Evolutionary conservation across 306 rosid species (phyloP).

Genomic region (Arachis hypogaea): DNA sequence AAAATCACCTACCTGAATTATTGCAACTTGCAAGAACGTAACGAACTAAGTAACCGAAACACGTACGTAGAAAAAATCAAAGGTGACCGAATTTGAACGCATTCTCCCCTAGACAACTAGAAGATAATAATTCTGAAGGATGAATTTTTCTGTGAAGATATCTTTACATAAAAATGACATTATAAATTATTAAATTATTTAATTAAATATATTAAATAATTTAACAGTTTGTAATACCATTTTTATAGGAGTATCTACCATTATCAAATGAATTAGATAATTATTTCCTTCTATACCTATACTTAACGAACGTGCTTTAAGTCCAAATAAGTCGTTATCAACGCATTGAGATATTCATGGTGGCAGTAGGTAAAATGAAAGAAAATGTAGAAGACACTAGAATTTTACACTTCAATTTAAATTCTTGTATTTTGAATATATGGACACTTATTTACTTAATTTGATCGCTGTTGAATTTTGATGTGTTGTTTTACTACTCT

Average conservation of each 20-base stretch:
- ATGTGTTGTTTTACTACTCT: too few relatives aligned
- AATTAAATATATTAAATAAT: too few relatives aligned
- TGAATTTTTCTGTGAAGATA: too few relatives aligned
- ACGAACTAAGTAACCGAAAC: conserved; percentile 27
- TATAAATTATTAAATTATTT: too few relatives aligned
- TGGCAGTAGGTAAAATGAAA: conserved; percentile 40
- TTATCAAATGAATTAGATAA: conserved; percentile 2
- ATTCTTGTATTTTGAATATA: too few relatives aligned
- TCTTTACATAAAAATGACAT: too few relatives aligned
- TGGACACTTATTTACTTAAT: too few relatives aligned
- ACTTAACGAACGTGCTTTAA: conserved; percentile 33
- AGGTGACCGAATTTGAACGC: conserved; percentile 37
- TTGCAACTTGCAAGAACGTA: conserved; percentile 4
- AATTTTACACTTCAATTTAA: too few relatives aligned
- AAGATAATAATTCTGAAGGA: background rate
- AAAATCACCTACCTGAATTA: conserved; percentile 29
- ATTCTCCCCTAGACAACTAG: background rate
- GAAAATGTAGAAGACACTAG: background rate
- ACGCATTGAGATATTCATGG: background rate
- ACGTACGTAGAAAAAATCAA: conserved; percentile 13
- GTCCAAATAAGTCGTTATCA: conserved; percentile 29
- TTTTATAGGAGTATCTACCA: too few relatives aligned
- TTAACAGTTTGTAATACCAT: too few relatives aligned
- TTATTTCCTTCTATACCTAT: conserved; percentile 10
- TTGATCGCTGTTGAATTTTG: too few relatives aligned